These are phyloP conservation scores for Syzygium malaccense DNA, from an alignment of 441 rosid genomes.

Conservation along the genomic window DNA sequence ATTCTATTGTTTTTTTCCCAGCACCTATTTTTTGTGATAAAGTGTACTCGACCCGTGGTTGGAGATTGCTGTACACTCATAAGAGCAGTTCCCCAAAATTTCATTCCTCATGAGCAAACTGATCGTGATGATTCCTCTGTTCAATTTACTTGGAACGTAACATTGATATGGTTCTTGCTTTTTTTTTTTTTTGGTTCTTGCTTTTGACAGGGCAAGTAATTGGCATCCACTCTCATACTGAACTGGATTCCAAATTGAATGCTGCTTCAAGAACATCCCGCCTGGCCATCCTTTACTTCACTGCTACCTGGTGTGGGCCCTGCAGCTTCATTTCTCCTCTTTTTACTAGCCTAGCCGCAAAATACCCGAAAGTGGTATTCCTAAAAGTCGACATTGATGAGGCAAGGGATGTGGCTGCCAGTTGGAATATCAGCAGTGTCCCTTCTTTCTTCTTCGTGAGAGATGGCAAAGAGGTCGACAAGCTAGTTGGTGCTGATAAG, in stretches of 20 bases:
- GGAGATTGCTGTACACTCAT: neutral
- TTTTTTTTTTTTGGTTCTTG: neutral
- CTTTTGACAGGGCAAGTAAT: constrained; percentile 58
- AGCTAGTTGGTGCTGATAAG: constrained; percentile 83
- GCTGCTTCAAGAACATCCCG: constrained; percentile 64
- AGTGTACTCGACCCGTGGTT: neutral
- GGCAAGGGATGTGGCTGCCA: constrained; percentile 63
- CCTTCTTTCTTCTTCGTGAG: constrained; percentile 65
- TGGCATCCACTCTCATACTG: constrained; percentile 50
- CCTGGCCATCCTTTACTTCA: constrained; percentile 70
- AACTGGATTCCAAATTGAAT: constrained; percentile 57
- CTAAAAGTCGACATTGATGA: constrained; percentile 83
- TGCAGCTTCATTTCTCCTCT: constrained; percentile 80
- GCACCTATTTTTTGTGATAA: neutral
- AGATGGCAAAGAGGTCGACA: constrained; percentile 75
- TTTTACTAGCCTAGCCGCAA: constrained; percentile 53
- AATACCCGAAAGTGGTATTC: constrained; percentile 55
- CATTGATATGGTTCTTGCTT: neutral
- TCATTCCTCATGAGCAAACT: neutral
- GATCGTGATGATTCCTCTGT: neutral
- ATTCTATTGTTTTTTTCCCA: neutral
- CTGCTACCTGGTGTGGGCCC: constrained; percentile 94
- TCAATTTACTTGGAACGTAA: neutral
- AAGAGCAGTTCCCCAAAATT: neutral
- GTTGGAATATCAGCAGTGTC: constrained; percentile 72